Conservation (phyloP, 352 stramenopile species). For the Phytopythium chamaehyphon region DNA sequence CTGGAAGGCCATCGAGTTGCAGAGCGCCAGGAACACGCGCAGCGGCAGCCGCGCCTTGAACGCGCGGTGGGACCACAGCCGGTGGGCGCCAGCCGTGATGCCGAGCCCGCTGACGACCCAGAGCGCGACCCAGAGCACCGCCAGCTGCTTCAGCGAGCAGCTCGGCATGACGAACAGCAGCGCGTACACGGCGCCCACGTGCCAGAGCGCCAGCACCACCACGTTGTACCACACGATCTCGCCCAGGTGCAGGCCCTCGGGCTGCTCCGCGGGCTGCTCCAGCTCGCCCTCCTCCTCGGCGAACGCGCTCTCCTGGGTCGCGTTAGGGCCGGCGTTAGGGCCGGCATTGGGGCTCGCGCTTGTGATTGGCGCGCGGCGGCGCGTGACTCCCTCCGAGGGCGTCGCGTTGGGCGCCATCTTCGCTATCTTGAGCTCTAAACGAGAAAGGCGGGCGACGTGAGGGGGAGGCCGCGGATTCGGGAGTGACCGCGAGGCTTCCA, state of each 20-base stretch:
- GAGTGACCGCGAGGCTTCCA: too few relatives aligned
- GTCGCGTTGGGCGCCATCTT: constrained; percentile 3
- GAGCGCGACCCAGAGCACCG: constrained; percentile 57
- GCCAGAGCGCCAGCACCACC: constrained; percentile 53
- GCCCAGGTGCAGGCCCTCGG: constrained; percentile 42
- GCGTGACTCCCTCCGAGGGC: neutral
- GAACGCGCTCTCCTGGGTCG: constrained; percentile 7
- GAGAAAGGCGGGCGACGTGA: neutral
- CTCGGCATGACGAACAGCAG: constrained; percentile 55
- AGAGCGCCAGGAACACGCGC: constrained; percentile 96
- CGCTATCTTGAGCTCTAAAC: too few relatives aligned
- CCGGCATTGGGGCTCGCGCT: neutral
- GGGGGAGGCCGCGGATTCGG: too few relatives aligned
- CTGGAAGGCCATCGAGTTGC: constrained; percentile 96
- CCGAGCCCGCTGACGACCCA: constrained; percentile 89
- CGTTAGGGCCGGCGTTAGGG: neutral
- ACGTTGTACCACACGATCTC: constrained; percentile 90
- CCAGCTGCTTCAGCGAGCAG: constrained; percentile 37
- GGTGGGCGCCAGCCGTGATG: constrained; percentile 97
- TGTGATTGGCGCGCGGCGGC: neutral
- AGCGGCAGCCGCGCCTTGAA: constrained; percentile 92
- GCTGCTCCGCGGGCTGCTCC: constrained; percentile 27
- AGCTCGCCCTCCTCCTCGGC: constrained; percentile 41
- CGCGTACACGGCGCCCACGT: constrained; percentile 72
- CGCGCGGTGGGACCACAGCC: constrained; percentile 95